phyloP scores from a whole-genome alignment of 495 filamentous ascomycete genomes.

The Neurospora sp. region DNA sequence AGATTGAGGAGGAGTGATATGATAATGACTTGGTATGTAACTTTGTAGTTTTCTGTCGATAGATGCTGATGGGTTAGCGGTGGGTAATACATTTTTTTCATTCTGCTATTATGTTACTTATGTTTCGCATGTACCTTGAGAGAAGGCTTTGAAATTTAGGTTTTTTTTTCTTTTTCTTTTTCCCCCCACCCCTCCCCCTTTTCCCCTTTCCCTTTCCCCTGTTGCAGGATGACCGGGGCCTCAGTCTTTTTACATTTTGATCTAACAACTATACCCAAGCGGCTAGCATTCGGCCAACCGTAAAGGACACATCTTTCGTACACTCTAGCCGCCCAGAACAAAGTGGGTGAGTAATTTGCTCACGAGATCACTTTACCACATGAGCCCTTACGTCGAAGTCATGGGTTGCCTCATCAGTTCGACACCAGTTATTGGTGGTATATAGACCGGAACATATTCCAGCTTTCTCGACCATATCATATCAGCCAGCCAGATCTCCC shows the following conservation, averaged over 20 bases:
- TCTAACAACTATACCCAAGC: not conserved
- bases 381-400: not conserved
- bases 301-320: not conserved
- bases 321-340: not conserved
- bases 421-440: not conserved
- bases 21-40: not conserved
- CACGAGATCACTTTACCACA: not conserved
- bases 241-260: not conserved
- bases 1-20: not conserved
- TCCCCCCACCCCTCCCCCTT: too few relatives aligned
- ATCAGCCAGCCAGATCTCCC: not conserved
- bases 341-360: not conserved
- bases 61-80: not conserved
- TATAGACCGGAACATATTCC: not conserved
- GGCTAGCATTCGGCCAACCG: not conserved
- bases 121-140: not conserved
- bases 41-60: not conserved
- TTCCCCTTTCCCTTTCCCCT: too few relatives aligned
- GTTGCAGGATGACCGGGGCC: not conserved
- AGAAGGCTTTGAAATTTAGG: rapidly evolving
- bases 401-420: not conserved
- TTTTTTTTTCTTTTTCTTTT: too few relatives aligned
- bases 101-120: too few relatives aligned
- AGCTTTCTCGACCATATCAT: not conserved
- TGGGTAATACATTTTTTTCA: not conserved